Percentiles rank a stretch among this genome's conserved stretches.
phyloP scores from a whole-genome alignment of 768 basidiomycete species.

The Calocera viscosa region DNA sequence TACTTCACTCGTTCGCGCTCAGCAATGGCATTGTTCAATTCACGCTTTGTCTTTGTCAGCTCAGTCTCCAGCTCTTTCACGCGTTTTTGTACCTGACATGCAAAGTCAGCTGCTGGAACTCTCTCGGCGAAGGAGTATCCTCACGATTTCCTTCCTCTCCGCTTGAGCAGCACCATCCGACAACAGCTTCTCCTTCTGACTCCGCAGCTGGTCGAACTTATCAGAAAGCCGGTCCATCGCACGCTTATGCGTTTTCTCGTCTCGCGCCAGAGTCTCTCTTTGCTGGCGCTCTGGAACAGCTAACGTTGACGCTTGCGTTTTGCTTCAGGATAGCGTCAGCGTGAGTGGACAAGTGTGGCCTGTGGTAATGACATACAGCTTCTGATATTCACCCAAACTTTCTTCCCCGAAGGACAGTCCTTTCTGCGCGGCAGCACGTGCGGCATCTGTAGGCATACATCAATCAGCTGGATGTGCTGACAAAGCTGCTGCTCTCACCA shows the following conservation, averaged over 20 bases:
- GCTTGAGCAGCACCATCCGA: slow-evolving; percentile 42
- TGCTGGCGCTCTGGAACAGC: slow-evolving; percentile 81
- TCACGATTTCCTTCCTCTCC: slow-evolving; percentile 48
- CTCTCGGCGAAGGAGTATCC: slow-evolving; percentile 13
- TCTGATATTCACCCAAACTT: slow-evolving; percentile 75
- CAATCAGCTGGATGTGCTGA: neutral
- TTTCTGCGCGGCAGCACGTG: slow-evolving; percentile 54
- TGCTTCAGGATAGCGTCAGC: slow-evolving; percentile 36
- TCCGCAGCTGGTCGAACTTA: slow-evolving; percentile 50
- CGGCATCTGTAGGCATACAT: slow-evolving; percentile 43
- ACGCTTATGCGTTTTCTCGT: slow-evolving; percentile 63
- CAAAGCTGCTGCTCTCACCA: slow-evolving; percentile 37
- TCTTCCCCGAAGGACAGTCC: slow-evolving; percentile 72
- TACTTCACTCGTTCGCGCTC: slow-evolving; percentile 72
- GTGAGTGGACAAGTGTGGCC: neutral
- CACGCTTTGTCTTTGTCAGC: slow-evolving; percentile 53
- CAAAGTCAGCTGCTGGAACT: neutral
- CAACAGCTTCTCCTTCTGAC: slow-evolving; percentile 42
- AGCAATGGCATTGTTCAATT: slow-evolving; percentile 73
- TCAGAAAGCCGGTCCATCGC: slow-evolving; percentile 53
- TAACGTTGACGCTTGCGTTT: slow-evolving; percentile 61
- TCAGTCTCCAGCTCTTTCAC: slow-evolving; percentile 45
- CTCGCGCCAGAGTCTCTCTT: slow-evolving; percentile 65
- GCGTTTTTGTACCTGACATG: slow-evolving; percentile 46
- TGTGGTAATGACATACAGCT: slow-evolving; percentile 41